Evolutionary conservation across 805 yeast species (phyloP).

Genomic region (Kodamaea kakaduensis): DNA sequence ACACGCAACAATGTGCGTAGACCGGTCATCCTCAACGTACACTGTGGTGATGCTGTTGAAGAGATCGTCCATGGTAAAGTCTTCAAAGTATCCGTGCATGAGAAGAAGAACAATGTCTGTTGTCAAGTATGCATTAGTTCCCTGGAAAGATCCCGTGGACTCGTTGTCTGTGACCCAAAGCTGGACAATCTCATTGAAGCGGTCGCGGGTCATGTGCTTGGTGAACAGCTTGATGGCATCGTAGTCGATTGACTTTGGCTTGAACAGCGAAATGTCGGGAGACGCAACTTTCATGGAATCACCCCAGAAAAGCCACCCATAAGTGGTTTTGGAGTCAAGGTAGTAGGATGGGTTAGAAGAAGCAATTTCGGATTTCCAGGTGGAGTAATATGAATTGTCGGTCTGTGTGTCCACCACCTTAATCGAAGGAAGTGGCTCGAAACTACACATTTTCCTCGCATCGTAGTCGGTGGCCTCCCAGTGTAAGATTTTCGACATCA

Average conservation of each 20-base stretch:
- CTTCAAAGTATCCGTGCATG: slow-evolving; percentile 40
- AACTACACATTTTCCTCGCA: slow-evolving; percentile 39
- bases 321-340: slow-evolving; percentile 52
- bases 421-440: slow-evolving; percentile 32
- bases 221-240: slow-evolving; percentile 52
- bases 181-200: slow-evolving; percentile 52
- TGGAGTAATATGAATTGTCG: slow-evolving; percentile 31
- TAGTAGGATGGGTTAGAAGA: slow-evolving; percentile 49
- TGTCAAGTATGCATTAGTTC: slow-evolving; percentile 57
- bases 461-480: slow-evolving; percentile 49
- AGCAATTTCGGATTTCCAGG: slow-evolving; percentile 50
- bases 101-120: slow-evolving; percentile 47
- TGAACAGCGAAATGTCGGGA: slow-evolving; percentile 24
- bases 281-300: slow-evolving; percentile 43
- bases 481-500: slow-evolving; percentile 40
- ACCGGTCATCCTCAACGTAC: slow-evolving; percentile 65
- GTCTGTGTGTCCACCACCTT: slow-evolving; percentile 41
- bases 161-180: slow-evolving; percentile 66
- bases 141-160: slow-evolving; percentile 60
- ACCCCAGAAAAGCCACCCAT: slow-evolving; percentile 81
- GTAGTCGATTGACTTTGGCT: slow-evolving; percentile 29
- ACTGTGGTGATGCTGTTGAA: slow-evolving; percentile 45
- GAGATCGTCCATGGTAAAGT: slow-evolving; percentile 48
- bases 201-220: slow-evolving; percentile 44
- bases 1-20: slow-evolving; percentile 68